Conservation (phyloP, 2,329 filamentous ascomycete genomes). For the Hymenotorrendiella dingleyae region DNA sequence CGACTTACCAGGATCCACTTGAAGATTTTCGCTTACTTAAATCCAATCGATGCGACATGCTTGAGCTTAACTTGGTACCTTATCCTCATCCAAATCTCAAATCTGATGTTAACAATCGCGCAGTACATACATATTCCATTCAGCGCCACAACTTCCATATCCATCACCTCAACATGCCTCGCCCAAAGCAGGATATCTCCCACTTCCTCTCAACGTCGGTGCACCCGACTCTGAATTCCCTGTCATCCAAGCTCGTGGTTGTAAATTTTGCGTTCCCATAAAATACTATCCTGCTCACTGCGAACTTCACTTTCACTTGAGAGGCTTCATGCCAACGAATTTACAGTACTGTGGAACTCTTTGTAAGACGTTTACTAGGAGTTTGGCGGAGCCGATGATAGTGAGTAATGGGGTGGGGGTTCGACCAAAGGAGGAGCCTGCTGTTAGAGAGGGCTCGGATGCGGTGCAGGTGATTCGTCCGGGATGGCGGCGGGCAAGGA, state of each 20-base stretch:
- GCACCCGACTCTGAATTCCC: conserved; percentile 14
- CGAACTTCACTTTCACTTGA: conserved; percentile 23
- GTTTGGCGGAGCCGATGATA: neutral
- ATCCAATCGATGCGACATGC: conserved; percentile 19
- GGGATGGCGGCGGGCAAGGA: no score
- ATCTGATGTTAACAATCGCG: neutral
- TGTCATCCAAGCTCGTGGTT: conserved; percentile 8
- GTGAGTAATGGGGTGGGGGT: no score
- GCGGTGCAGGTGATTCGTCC: no score
- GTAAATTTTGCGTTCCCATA: conserved; percentile 21
- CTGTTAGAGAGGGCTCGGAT: no score
- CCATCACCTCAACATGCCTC: neutral
- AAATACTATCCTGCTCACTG: conserved; percentile 24
- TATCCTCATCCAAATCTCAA: neutral
- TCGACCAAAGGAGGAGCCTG: no score
- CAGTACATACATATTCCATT: conserved; percentile 19
- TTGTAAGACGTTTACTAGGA: neutral
- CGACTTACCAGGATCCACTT: conserved; percentile 18
- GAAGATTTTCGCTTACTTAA: conserved; percentile 15
- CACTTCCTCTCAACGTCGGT: conserved; percentile 11
- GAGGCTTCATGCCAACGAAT: neutral
- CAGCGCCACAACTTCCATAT: conserved; percentile 6
- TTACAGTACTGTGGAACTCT: neutral
- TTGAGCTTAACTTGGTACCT: conserved; percentile 9
- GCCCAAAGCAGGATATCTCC: neutral